Evolutionary conservation across 805 yeast species (phyloP).

Genomic region (Torulaspora microellipsoides): DNA sequence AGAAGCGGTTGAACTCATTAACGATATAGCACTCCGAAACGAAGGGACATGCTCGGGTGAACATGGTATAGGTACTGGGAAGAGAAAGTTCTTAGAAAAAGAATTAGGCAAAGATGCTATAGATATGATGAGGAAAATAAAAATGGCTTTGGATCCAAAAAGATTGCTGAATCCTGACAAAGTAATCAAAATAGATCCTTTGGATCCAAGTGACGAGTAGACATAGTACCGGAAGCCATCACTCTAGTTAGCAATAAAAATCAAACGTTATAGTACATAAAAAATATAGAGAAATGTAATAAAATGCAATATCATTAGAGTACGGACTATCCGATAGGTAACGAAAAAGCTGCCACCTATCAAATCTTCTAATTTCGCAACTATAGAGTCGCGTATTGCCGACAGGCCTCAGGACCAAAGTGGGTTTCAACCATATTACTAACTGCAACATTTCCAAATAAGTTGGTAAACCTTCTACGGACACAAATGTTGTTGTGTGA

Average conservation of each 20-base stretch:
- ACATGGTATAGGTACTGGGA: constrained; percentile 82
- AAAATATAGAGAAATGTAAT: no score
- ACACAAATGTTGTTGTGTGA: constrained; percentile 94
- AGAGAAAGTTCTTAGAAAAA: constrained; percentile 51
- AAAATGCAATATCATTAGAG: neutral
- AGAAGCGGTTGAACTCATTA: constrained; percentile 54
- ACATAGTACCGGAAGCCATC: neutral
- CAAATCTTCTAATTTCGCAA: neutral
- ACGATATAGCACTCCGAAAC: constrained; percentile 56
- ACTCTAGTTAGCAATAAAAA: no score
- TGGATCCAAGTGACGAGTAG: constrained; percentile 30
- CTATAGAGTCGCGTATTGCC: constrained; percentile 10
- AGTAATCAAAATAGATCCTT: constrained; percentile 64
- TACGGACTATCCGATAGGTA: neutral
- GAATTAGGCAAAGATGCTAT: constrained; percentile 69
- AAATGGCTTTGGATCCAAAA: constrained; percentile 69
- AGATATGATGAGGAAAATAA: constrained; percentile 67
- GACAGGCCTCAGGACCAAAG: constrained; percentile 31
- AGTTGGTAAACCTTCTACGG: constrained; percentile 82
- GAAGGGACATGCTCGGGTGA: constrained; percentile 89
- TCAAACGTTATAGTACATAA: no score
- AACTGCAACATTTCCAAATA: constrained; percentile 94
- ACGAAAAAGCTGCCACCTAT: no score
- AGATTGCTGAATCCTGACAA: constrained; percentile 76
- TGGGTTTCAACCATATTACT: constrained; percentile 65